Evolutionary conservation across 192 early-diverging fungal species (phyloP).

Genomic region (Rhizophagus prolifer): DNA sequence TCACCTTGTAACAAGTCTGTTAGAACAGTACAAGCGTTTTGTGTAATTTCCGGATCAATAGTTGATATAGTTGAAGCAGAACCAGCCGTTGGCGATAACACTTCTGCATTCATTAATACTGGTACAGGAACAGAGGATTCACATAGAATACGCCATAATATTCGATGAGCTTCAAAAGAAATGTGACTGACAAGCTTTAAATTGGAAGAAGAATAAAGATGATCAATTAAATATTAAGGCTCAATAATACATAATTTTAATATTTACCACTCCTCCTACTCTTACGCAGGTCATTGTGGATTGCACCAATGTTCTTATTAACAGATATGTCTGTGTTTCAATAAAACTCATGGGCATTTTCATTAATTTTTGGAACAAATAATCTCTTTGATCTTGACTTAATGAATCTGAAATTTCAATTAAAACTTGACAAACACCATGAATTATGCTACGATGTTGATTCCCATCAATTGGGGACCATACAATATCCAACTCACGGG

Average conservation of each 20-base stretch:
- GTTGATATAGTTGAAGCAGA: slow-evolving; percentile 23
- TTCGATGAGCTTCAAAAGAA: slow-evolving; percentile 41
- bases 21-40: slow-evolving; percentile 32
- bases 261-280: not conserved
- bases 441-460: slow-evolving; percentile 48
- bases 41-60: slow-evolving; percentile 39
- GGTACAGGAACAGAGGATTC: slow-evolving; percentile 33
- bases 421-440: slow-evolving; percentile 49
- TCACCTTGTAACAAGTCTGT: slow-evolving; percentile 38
- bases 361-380: slow-evolving; percentile 43
- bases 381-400: slow-evolving; percentile 34
- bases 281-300: not conserved
- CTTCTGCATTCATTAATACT: slow-evolving; percentile 23
- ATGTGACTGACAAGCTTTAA: slow-evolving; percentile 36
- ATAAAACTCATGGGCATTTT: slow-evolving; percentile 36
- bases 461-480: slow-evolving; percentile 49
- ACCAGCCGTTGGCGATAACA: slow-evolving; percentile 9
- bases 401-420: slow-evolving; percentile 40
- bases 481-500: slow-evolving; percentile 42
- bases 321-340: slow-evolving; percentile 33
- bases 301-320: slow-evolving; percentile 27
- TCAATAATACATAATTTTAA: not conserved
- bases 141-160: slow-evolving; percentile 45
- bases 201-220: not conserved
- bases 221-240: not conserved